Percentiles rank a stretch among this genome's conserved stretches.
These are phyloP conservation scores for Nakaseomyces bracarensis DNA, from an alignment of 1,139 yeast species.

Conservation along the genomic window DNA sequence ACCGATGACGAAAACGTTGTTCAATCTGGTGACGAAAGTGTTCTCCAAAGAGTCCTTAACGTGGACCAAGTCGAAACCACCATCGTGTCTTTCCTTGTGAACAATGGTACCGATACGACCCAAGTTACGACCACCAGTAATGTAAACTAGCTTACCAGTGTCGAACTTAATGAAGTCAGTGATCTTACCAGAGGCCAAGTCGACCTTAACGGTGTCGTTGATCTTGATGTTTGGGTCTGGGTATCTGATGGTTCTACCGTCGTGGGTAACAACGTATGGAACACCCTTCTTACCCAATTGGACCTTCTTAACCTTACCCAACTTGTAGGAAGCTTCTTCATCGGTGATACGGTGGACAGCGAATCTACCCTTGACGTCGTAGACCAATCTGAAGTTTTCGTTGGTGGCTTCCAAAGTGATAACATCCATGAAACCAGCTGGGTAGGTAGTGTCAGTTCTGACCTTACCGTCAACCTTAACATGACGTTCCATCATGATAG, in stretches of 20 bases:
- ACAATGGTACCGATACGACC: slow-evolving; percentile 98
- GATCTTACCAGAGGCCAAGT: slow-evolving; percentile 92
- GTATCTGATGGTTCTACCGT: slow-evolving; percentile 99
- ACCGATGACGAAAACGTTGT: slow-evolving; percentile 95
- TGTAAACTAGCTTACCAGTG: slow-evolving; percentile 93
- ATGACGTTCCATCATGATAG: slow-evolving; percentile 98
- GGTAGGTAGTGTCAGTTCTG: slow-evolving; percentile 97
- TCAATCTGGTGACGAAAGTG: slow-evolving; percentile 96
- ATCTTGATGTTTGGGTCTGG: slow-evolving; percentile 96
- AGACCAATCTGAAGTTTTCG: slow-evolving; percentile 97
- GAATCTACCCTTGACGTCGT: slow-evolving; percentile 97
- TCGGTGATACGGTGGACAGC: slow-evolving; percentile 99
- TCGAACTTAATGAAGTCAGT: slow-evolving; percentile 88
- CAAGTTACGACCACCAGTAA: slow-evolving; percentile 99
- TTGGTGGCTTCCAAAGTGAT: slow-evolving; percentile 94
- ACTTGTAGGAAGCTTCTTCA: slow-evolving; percentile 96
- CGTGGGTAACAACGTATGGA: slow-evolving; percentile 98
- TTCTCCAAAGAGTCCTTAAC: slow-evolving; percentile 95
- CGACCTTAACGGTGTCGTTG: slow-evolving; percentile 95
- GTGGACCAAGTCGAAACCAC: slow-evolving; percentile 99
- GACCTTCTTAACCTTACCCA: slow-evolving; percentile 95
- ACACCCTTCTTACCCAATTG: slow-evolving; percentile 97
- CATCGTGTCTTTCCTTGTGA: slow-evolving; percentile 99
- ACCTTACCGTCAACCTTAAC: slow-evolving; percentile 99
- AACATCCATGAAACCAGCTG: slow-evolving; percentile 99